These are phyloP conservation scores for Phytopythium litorale DNA, from an alignment of 352 stramenopile species.

Conservation along the genomic window DNA sequence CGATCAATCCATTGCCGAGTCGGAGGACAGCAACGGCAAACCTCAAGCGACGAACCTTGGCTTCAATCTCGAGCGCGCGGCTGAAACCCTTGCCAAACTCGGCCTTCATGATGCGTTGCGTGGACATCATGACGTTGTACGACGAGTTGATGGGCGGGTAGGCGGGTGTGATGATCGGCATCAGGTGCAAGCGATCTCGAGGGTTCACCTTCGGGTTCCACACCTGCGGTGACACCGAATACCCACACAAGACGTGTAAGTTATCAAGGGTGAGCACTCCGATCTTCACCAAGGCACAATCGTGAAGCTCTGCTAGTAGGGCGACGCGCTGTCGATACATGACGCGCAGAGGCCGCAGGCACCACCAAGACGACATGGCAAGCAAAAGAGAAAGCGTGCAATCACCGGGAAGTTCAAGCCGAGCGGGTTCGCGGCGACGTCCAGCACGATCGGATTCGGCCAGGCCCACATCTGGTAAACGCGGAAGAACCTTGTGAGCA, in stretches of 20 bases:
- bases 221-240: conserved; percentile 30
- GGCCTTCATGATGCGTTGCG: conserved; percentile 88
- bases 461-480: conserved; percentile 95
- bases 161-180: conserved; percentile 99
- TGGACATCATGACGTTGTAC: conserved; percentile 95
- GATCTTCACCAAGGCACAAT: neutral
- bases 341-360: neutral
- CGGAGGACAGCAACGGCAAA: neutral
- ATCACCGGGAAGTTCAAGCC: conserved; percentile 64
- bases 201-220: conserved; percentile 89
- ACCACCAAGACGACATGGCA: conserved; percentile 1
- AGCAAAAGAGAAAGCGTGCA: conserved; percentile 11
- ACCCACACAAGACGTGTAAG: conserved; percentile 8
- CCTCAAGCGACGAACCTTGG: conserved; percentile 42
- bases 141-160: conserved; percentile 98
- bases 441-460: conserved; percentile 93
- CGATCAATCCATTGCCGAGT: conserved; percentile 4
- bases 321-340: neutral
- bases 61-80: conserved; percentile 75
- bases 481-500: conserved; percentile 95
- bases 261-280: neutral
- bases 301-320: neutral
- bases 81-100: conserved; percentile 79
- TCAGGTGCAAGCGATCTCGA: conserved; percentile 91
- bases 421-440: conserved; percentile 42